Percentiles rank a stretch among this genome's conserved stretches.
phyloP scores from a whole-genome alignment of 768 basidiomycete genomes.

The Baorangia bicolor region DNA sequence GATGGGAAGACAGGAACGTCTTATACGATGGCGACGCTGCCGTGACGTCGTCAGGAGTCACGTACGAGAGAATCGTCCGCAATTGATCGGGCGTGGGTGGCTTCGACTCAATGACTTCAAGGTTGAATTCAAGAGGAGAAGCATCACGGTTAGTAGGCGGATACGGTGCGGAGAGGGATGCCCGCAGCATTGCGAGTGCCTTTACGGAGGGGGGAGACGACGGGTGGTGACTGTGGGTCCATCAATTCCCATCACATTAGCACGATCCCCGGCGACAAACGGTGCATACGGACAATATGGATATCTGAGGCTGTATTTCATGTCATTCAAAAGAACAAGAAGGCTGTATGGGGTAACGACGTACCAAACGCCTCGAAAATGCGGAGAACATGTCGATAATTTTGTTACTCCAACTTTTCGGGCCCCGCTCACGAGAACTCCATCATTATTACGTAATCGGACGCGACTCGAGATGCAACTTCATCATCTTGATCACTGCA shows the following conservation, averaged over 20 bases:
- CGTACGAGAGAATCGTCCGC: conserved; percentile 61
- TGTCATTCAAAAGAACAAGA: background rate
- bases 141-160: conserved; percentile 48
- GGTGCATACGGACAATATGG: conserved; percentile 54
- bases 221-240: conserved; percentile 57
- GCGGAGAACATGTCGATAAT: conserved; percentile 35
- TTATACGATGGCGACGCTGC: conserved; percentile 29
- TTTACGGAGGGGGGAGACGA: conserved; percentile 62
- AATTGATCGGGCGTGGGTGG: conserved; percentile 70
- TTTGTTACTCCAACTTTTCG: background rate
- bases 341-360: conserved; percentile 11
- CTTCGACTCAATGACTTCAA: conserved; percentile 66
- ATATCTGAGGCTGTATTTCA: conserved; percentile 51
- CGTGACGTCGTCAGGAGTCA: conserved; percentile 35
- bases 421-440: background rate
- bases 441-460: conserved; percentile 7
- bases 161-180: conserved; percentile 60
- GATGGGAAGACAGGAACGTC: conserved; percentile 63
- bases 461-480: too few species aligned
- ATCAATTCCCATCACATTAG: conserved; percentile 1
- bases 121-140: conserved; percentile 62
- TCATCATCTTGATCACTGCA: too few species aligned
- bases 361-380: conserved; percentile 36
- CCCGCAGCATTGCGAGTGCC: conserved; percentile 58
- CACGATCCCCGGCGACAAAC: conserved; percentile 6